phyloP scores from a whole-genome alignment of 306 rosid genomes.

The Lathyrus tuberosus region DNA sequence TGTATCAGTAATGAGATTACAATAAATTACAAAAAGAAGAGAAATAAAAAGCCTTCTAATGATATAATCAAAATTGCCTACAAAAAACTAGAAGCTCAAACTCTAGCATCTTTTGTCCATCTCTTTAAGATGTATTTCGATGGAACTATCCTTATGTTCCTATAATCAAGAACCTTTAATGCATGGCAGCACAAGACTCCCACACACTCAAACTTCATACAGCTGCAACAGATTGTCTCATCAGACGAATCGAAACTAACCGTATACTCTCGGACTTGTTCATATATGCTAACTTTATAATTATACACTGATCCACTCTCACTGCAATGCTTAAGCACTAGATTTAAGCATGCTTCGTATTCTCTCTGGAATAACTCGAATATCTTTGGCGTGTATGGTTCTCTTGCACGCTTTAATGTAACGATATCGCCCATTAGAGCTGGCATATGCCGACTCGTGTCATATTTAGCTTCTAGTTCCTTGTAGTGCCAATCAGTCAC shows the following conservation, averaged over 20 bases:
- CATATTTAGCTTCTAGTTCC: slow-evolving; percentile 63
- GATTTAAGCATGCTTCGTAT: slow-evolving; percentile 58
- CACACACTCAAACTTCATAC: slow-evolving; percentile 65
- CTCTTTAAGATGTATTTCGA: slow-evolving; percentile 59
- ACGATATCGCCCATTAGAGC: slow-evolving; percentile 58
- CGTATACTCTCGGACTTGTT: slow-evolving; percentile 50
- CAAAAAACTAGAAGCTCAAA: slow-evolving; percentile 38
- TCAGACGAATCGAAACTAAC: slow-evolving; percentile 52
- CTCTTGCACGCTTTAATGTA: slow-evolving; percentile 59
- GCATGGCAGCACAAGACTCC: slow-evolving; percentile 67
- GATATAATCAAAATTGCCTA: slow-evolving; percentile 1
- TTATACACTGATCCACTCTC: slow-evolving; percentile 46
- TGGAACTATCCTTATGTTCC: slow-evolving; percentile 64
- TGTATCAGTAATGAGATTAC: background rate
- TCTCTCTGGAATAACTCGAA: slow-evolving; percentile 60
- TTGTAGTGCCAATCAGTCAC: slow-evolving; percentile 59
- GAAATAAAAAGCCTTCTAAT: slow-evolving; percentile 14
- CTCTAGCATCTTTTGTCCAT: slow-evolving; percentile 68
- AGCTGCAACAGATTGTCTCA: slow-evolving; percentile 57
- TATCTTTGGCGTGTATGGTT: slow-evolving; percentile 55
- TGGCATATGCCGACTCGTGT: slow-evolving; percentile 51
- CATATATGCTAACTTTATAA: slow-evolving; percentile 58
- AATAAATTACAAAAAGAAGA: background rate
- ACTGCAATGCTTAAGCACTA: slow-evolving; percentile 47
- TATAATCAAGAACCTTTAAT: slow-evolving; percentile 61